Base-by-base conservation (phyloP, 805 yeast genomes). In the Scheffersomyces lignosus region DNA sequence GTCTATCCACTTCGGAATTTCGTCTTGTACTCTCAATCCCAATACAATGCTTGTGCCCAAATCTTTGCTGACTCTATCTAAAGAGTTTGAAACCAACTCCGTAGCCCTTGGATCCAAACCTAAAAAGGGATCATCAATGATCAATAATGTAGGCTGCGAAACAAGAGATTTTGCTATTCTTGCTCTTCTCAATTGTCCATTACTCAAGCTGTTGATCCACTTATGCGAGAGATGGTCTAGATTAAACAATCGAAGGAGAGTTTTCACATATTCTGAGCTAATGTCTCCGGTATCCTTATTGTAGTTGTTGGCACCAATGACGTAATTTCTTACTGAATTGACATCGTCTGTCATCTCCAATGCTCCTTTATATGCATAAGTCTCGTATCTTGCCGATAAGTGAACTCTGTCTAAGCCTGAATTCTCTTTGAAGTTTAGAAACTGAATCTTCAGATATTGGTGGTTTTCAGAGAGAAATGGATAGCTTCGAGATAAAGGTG, bases 101-200 rank as follows among this genome's bases (percentile, higher is more conserved):
- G 87, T 67, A 9, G 95, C 90, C 1, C 59, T 54, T 0, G 96
- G 93, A 52, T 91, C 99, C 13, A 91, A 67, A 0, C 98, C 99
- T 27, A 93, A 59, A 50, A 89, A 91, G 7, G 96, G 96, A 51
- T 93, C 98, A 58, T 93, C 98, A 14, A 91, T 71, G 4, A 91
- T 56, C 36, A 89, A 62, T 20, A 89, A 46, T 29, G 70, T 66
- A 0, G 97, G 96, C 23, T 75, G 64, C 30, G 70, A 66, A 37
- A 87, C 71, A 29, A 93, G 50, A 0, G 89, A 80, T 42, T 77
- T 74, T 0, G 96, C 98, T 18, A 93, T 64, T 43, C 96, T 72
- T 0, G 97, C 96, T 34, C 99, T 70, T 49, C 99, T 73, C 57
- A 86, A 80, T 60, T 93, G 99, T 0, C 99, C 99, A 58, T 93